Percentiles rank a stretch among this genome's conserved stretches.
phyloP scores from a whole-genome alignment of 306 rosid species.

The Vigna angularis region DNA sequence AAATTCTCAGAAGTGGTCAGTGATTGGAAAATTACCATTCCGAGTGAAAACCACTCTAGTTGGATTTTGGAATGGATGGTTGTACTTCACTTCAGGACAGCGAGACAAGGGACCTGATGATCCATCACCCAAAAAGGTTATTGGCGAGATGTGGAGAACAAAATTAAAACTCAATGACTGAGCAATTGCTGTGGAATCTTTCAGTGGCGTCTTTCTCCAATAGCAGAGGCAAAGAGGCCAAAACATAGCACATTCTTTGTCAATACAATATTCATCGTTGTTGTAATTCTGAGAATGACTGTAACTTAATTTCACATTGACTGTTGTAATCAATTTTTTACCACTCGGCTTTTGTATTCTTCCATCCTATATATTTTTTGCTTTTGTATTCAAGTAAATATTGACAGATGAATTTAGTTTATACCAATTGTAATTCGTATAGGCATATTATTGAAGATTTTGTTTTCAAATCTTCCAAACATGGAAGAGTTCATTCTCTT shows the following conservation, averaged over 20 bases:
- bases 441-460: background rate
- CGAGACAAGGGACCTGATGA: constrained; percentile 85
- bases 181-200: constrained; percentile 41
- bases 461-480: background rate
- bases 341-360: constrained; percentile 13
- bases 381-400: constrained; percentile 29
- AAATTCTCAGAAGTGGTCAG: constrained; percentile 82
- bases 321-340: constrained; percentile 3
- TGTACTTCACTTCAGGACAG: constrained; percentile 95
- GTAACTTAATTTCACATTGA: constrained; percentile 15
- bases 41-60: constrained; percentile 89
- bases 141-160: constrained; percentile 86
- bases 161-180: constrained; percentile 64
- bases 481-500: background rate
- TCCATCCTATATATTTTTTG: background rate
- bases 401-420: background rate
- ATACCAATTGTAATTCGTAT: constrained; percentile 24
- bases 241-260: constrained; percentile 36
- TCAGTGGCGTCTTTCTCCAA: constrained; percentile 20
- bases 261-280: constrained; percentile 41
- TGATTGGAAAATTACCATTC: constrained; percentile 84
- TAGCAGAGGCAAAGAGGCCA: constrained; percentile 32
- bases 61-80: constrained; percentile 90
- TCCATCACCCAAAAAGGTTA: constrained; percentile 88
- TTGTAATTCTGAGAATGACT: constrained; percentile 44